Conservation (phyloP, 1,139 yeast species). For the Candida glucosophila region DNA sequence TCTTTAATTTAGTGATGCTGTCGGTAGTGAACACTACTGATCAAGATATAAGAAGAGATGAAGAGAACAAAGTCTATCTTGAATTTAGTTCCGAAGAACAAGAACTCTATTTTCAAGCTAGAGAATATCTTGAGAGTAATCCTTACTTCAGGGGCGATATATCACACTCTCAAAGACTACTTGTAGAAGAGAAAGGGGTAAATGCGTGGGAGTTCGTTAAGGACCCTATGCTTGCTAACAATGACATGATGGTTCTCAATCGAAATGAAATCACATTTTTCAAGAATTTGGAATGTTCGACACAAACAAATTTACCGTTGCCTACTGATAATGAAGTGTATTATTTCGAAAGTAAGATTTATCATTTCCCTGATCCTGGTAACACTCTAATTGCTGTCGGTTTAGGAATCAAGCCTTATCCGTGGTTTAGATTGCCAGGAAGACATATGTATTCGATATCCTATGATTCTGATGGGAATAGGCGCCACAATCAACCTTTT, state of each 20-base stretch:
- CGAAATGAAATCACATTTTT: slow-evolving; percentile 73
- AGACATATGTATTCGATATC: slow-evolving; percentile 40
- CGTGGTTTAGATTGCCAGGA: slow-evolving; percentile 53
- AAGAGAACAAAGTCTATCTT: slow-evolving; percentile 50
- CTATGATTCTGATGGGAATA: slow-evolving; percentile 45
- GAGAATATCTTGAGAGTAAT: slow-evolving; percentile 45
- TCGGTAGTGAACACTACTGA: too few relatives aligned
- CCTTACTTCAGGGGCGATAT: slow-evolving; percentile 43
- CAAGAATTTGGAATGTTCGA: slow-evolving; percentile 63
- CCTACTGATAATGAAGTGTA: slow-evolving; percentile 83
- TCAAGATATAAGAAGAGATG: slow-evolving; percentile 56
- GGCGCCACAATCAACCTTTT: slow-evolving; percentile 47
- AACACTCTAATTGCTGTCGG: slow-evolving; percentile 39
- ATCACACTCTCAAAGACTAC: slow-evolving; percentile 43
- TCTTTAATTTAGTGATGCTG: too few relatives aligned
- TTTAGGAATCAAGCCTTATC: slow-evolving; percentile 43
- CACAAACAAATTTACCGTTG: slow-evolving; percentile 79
- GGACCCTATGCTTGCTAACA: slow-evolving; percentile 52
- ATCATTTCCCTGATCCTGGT: slow-evolving; percentile 47
- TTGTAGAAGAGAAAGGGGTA: slow-evolving; percentile 87
- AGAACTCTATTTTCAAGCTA: slow-evolving; percentile 69
- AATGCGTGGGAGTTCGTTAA: slow-evolving; percentile 88
- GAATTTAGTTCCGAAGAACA: slow-evolving; percentile 66
- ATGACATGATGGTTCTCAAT: slow-evolving; percentile 55
- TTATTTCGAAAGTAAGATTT: slow-evolving; percentile 75